phyloP scores from a whole-genome alignment of 257 asterid genomes.

The Gardenia jasminoides region DNA sequence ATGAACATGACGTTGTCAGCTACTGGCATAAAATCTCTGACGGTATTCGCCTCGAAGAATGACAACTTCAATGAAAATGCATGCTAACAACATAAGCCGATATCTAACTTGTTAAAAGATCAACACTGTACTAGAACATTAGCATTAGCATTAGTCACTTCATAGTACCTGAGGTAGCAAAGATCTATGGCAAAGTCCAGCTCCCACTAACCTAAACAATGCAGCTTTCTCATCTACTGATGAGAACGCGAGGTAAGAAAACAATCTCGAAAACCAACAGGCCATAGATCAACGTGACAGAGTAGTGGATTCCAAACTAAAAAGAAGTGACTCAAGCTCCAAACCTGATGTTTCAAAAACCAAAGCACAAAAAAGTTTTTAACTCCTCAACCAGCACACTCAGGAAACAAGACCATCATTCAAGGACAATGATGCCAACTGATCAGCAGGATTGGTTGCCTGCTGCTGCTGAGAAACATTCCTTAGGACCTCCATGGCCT shows the following conservation, averaged over 20 bases:
- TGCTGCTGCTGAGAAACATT: conserved; percentile 71
- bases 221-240: background rate
- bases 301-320: background rate
- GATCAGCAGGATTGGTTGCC: conserved; percentile 45
- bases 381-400: background rate
- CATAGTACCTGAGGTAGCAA: background rate
- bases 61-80: no score
- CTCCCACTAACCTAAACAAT: background rate
- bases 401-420: conserved; percentile 40
- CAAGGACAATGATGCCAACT: conserved; percentile 59
- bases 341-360: background rate
- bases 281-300: background rate
- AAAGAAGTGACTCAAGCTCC: background rate
- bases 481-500: conserved; percentile 58
- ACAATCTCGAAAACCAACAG: background rate
- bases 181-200: background rate
- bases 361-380: background rate
- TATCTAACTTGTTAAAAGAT: no score
- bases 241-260: background rate
- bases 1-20: no score
- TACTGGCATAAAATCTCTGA: no score
- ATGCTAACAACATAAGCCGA: no score
- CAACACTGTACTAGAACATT: background rate
- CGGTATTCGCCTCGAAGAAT: no score
- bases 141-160: background rate